phyloP scores from a whole-genome alignment of 1,284 basidiomycete species.

The Boletus smithii region DNA sequence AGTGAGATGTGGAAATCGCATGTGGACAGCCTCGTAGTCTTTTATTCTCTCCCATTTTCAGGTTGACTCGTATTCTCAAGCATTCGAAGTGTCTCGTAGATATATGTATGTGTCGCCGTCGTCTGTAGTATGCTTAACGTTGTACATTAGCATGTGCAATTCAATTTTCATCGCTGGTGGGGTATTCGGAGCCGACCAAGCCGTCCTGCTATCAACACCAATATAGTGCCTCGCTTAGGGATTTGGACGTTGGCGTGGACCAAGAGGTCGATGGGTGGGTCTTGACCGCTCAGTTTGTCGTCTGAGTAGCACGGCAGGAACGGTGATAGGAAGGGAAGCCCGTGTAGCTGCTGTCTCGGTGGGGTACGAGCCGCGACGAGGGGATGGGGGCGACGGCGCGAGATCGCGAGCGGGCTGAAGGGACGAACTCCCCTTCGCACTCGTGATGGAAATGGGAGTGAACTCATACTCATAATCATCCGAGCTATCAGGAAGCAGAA shows the following conservation, averaged over 20 bases:
- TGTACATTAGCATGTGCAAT: slow-evolving; percentile 3
- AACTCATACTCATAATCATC: not conserved
- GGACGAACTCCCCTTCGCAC: no score
- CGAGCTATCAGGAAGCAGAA: not conserved
- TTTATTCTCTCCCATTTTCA: no score
- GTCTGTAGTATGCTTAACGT: not conserved
- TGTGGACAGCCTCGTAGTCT: no score
- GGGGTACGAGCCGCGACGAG: no score
- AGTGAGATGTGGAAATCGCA: slow-evolving; percentile 1
- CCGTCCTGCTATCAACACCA: no score
- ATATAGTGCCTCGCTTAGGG: not conserved
- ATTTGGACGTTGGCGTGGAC: not conserved
- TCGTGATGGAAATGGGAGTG: no score
- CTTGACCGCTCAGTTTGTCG: not conserved
- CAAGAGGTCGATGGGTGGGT: not conserved
- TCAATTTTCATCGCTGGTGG: not conserved
- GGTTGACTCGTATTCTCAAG: no score
- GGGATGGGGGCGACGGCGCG: no score
- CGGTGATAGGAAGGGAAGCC: not conserved
- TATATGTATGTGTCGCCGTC: no score
- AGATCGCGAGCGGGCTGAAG: no score
- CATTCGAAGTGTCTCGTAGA: no score
- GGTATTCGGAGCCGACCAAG: no score
- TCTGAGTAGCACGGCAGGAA: not conserved
- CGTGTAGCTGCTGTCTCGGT: not conserved